Percentiles rank a stretch among this genome's conserved stretches.
Conservation (phyloP, 306 rosid species). For the Rosa multiflora region DNA sequence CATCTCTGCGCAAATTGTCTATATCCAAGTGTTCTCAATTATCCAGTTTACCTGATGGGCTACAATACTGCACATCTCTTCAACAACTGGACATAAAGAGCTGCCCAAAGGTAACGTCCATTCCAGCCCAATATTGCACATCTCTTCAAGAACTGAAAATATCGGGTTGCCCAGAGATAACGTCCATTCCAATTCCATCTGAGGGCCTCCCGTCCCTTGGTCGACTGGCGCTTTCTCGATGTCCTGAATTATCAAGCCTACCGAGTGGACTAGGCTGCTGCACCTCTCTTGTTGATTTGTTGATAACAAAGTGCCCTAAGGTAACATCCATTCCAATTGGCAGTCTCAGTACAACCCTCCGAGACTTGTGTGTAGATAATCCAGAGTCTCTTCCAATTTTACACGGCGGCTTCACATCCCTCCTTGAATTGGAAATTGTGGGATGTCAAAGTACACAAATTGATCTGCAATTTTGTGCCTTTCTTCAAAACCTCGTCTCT, state of each 20-base stretch:
- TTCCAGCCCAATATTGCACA: no score
- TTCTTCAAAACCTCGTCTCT: no score
- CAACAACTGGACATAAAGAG: rapidly evolving
- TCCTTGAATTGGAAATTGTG: no score
- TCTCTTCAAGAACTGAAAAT: no score
- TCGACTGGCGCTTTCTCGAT: rapidly evolving
- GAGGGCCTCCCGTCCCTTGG: not conserved
- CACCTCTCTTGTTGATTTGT: not conserved
- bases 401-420: no score
- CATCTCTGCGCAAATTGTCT: not conserved
- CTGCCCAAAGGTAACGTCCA: no score
- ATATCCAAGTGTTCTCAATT: not conserved
- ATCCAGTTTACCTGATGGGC: not conserved
- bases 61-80: not conserved
- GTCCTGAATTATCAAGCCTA: not conserved
- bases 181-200: not conserved
- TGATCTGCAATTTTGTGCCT: no score
- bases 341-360: no score
- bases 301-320: not conserved
- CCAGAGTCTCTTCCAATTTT: no score
- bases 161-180: not conserved
- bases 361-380: no score
- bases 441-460: no score
- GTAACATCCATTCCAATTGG: not conserved
- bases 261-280: not conserved